A percentile compares a stretch with the other conserved stretches of the same genome.
Evolutionary conservation across 148 eudicot species (phyloP).

Genomic region (Amaranthus hypochondriacus): DNA sequence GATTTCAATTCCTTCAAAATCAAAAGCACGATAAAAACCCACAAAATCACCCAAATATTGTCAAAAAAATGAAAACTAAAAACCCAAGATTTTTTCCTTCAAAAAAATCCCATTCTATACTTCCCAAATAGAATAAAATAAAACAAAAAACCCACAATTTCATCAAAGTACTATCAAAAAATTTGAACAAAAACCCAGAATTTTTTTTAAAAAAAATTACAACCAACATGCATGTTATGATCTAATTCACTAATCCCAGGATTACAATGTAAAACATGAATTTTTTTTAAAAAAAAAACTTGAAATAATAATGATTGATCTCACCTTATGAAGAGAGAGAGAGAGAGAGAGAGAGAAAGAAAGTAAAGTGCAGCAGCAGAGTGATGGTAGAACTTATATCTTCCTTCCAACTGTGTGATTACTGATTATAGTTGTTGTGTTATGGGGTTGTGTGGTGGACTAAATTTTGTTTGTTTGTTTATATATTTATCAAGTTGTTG

Average conservation of each 20-base stretch:
- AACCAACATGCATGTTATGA: background rate
- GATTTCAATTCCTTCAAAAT: background rate
- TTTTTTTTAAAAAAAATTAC: no score
- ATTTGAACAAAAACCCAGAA: no score
- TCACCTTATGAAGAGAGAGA: background rate
- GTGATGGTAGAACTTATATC: background rate
- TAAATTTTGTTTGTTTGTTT: background rate
- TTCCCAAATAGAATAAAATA: no score
- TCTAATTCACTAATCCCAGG: background rate
- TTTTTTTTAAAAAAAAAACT: background rate
- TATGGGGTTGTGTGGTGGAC: background rate
- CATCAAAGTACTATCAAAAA: no score
- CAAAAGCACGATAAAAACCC: background rate
- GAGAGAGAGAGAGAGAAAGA: conserved; percentile 7
- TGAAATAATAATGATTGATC: background rate
- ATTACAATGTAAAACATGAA: background rate
- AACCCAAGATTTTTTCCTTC: background rate
- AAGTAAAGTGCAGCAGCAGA: background rate
- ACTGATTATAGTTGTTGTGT: no score
- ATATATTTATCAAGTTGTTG: no score
- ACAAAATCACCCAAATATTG: no score
- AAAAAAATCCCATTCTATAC: no score
- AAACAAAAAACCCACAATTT: no score
- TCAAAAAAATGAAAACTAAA: background rate
- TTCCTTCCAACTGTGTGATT: background rate